A percentile compares a stretch with the other conserved stretches of the same genome.
These are phyloP conservation scores for Dactylonectria estremocensis DNA, from an alignment of 2,329 filamentous ascomycete genomes.

Conservation along the genomic window DNA sequence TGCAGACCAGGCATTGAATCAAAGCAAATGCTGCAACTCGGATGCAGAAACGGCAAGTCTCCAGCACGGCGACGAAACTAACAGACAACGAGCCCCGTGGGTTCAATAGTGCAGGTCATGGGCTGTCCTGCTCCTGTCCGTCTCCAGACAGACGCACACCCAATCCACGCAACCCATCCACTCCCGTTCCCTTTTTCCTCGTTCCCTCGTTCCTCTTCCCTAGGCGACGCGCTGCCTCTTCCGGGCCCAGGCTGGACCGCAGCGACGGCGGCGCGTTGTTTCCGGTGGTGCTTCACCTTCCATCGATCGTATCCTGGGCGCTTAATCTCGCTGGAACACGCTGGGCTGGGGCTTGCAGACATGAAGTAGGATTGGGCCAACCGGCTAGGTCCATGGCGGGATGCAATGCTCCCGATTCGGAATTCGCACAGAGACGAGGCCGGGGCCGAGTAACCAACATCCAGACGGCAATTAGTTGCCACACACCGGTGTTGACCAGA, in stretches of 20 bases:
- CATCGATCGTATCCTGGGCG: slow-evolving; percentile 39
- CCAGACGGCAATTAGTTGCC: slow-evolving; percentile 25
- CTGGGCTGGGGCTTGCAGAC: slow-evolving; percentile 39
- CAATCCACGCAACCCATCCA: slow-evolving; percentile 13
- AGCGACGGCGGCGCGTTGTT: slow-evolving; percentile 12
- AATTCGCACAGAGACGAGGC: slow-evolving; percentile 31
- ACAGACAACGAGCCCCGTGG: slow-evolving; percentile 4
- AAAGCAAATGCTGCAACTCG: slow-evolving; percentile 25
- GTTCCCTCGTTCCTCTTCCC: neutral
- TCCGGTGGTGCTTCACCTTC: slow-evolving; percentile 21
- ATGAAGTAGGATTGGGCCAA: slow-evolving; percentile 46
- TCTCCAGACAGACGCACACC: neutral
- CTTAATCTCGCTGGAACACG: slow-evolving; percentile 45
- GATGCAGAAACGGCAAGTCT: slow-evolving; percentile 29
- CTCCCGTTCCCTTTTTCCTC: too few relatives aligned
- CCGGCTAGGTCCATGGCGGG: slow-evolving; percentile 39
- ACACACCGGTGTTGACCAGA: slow-evolving; percentile 29
- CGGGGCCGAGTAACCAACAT: slow-evolving; percentile 18
- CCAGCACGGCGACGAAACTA: slow-evolving; percentile 4
- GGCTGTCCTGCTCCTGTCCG: slow-evolving; percentile 5
- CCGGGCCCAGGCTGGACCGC: slow-evolving; percentile 12
- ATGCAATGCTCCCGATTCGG: slow-evolving; percentile 47
- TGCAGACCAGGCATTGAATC: slow-evolving; percentile 27
- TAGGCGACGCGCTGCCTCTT: slow-evolving; percentile 22
- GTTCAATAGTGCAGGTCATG: slow-evolving; percentile 1